These are phyloP conservation scores for Hericium erinaceus DNA, from an alignment of 768 basidiomycete species.

Conservation along the genomic window DNA sequence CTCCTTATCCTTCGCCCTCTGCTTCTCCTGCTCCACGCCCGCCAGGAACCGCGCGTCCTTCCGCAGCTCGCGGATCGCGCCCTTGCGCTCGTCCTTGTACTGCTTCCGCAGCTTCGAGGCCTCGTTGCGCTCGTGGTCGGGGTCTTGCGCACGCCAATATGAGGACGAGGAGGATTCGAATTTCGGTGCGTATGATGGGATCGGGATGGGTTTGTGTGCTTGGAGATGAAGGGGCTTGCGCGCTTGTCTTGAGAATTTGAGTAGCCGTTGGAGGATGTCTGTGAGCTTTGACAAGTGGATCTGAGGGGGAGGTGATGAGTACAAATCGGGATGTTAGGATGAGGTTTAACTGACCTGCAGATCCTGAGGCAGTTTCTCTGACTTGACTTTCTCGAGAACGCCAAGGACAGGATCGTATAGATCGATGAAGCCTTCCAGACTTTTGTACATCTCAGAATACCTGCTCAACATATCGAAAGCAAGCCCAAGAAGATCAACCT, in stretches of 20 bases:
- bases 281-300: slow-evolving; percentile 2
- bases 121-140: slow-evolving; percentile 86
- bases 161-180: slow-evolving; percentile 74
- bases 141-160: slow-evolving; percentile 75
- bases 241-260: slow-evolving; percentile 63
- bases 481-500: slow-evolving; percentile 61
- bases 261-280: slow-evolving; percentile 34
- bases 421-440: slow-evolving; percentile 77
- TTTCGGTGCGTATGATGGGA: slow-evolving; percentile 87
- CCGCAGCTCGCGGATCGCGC: slow-evolving; percentile 90
- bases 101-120: slow-evolving; percentile 76
- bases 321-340: not conserved
- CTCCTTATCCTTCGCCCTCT: slow-evolving; percentile 70
- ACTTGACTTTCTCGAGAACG: slow-evolving; percentile 47
- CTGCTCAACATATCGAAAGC: slow-evolving; percentile 54
- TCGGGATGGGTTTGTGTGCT: slow-evolving; percentile 93
- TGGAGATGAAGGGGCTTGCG: slow-evolving; percentile 80
- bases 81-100: slow-evolving; percentile 94
- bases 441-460: slow-evolving; percentile 70
- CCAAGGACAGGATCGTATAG: slow-evolving; percentile 60
- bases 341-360: slow-evolving; percentile 41
- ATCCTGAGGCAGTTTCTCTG: slow-evolving; percentile 33
- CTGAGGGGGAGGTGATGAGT: not conserved
- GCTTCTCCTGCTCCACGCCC: slow-evolving; percentile 73
- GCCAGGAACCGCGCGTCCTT: slow-evolving; percentile 95